Conservation (phyloP, 2,329 filamentous ascomycete genomes). For the Whalleya microplaca region DNA sequence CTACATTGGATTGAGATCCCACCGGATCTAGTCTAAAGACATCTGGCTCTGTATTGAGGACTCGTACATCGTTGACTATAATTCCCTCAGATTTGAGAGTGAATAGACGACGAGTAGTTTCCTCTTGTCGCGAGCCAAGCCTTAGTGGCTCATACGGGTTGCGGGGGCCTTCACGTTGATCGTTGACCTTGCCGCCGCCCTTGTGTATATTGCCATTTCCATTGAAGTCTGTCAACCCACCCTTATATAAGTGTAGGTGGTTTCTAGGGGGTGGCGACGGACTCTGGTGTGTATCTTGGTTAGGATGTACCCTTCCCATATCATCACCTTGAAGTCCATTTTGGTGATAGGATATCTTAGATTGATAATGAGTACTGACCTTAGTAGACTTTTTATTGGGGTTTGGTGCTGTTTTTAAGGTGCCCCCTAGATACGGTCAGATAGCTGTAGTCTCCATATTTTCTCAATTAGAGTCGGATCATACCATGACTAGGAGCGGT, state of each 20-base stretch:
- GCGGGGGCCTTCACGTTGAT: neutral
- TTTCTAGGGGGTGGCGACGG: neutral
- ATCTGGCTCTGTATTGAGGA: conserved; percentile 1
- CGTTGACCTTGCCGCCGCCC: neutral
- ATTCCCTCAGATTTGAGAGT: conserved; percentile 5
- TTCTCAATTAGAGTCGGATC: neutral
- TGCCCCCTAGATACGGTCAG: neutral
- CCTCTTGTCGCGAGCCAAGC: neutral
- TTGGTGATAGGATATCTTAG: neutral
- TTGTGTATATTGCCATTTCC: neutral
- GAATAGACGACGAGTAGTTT: conserved; percentile 2
- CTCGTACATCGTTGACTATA: conserved; percentile 4
- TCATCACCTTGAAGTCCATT: neutral
- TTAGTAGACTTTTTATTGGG: neutral
- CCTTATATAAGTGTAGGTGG: neutral
- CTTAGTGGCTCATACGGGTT: neutral
- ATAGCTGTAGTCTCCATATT: neutral
- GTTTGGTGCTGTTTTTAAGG: neutral
- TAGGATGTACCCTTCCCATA: neutral
- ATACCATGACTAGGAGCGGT: neutral
- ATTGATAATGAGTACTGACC: neutral
- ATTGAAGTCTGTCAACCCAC: neutral
- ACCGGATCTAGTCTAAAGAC: neutral
- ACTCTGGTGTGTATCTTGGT: neutral
- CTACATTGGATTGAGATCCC: neutral